Base-by-base conservation (phyloP, 306 rosid species). In the Gillenia trifoliata region DNA sequence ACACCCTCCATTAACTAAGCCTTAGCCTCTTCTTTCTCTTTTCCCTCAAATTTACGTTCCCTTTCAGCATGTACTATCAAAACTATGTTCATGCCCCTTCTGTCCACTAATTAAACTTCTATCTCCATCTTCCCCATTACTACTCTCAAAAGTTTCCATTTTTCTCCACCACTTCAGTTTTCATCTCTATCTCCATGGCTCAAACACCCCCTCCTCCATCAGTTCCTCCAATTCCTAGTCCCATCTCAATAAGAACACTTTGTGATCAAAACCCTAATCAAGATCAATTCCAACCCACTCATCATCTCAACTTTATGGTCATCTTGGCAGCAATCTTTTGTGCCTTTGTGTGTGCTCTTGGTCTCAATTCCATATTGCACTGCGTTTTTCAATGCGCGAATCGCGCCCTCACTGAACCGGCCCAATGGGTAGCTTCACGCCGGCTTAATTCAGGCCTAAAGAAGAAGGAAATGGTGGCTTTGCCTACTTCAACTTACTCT, bases 291-390 rank as follows among this genome's bases (percentile, higher is more conserved):
- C 66, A 49, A 7, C 57, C 77, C 8, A 70, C n/a, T 26, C 38
- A 59, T n/a, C 76, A 89, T 71, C 9, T 83, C 31, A 82, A 79
- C 54, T 19, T 70, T 57, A 71, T 85, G 84, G 78, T 92, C 49
- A 20, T 89, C 1, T 29, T 85, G 63, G 96, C 89, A 16, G 96
- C 92, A 33, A 74, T 89, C 9, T 41, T 88, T 0, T 92, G 93
- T 55, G 93, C 91, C 19, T 73, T 88, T 19, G 77, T 92, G 2
- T 92, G 96, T 25, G 90, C 91, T 33, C 90, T 92, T 2, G 96
- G 97, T 59, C 89, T 92, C 19, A 88, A 89, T 67, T 81, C 93
- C 30, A 92, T 78, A 88, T 66, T 89, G 26, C 83, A 74, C 50
- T 92, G 96, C 34, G 87, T 86, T 16, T 77, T 92, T 77, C 89